Evolutionary conservation across 352 stramenopile genomes (phyloP).

Genomic region (Globisporangium spinosum): DNA sequence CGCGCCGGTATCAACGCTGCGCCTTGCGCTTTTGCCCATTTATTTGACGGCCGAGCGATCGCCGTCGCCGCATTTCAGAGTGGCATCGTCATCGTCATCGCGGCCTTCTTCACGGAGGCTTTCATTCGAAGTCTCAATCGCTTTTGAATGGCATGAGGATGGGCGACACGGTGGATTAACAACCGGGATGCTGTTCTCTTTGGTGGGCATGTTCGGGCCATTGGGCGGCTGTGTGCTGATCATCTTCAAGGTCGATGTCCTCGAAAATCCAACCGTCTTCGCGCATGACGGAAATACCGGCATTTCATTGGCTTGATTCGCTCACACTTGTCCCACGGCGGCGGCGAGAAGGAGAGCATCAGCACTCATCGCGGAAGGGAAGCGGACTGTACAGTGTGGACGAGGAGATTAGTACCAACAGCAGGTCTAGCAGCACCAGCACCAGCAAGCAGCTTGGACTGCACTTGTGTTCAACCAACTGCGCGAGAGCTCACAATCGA

Average conservation of each 20-base stretch:
- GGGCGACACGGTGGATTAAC: background rate
- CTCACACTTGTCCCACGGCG: background rate
- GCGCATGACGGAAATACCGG: too few relatives aligned
- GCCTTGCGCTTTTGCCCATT: background rate
- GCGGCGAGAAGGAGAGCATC: background rate
- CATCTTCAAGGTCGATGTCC: background rate
- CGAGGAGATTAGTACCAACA: background rate
- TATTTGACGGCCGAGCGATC: background rate
- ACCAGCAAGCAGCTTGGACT: background rate
- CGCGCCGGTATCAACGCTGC: background rate
- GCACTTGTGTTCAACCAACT: background rate
- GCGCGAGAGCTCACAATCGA: background rate
- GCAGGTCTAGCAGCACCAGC: background rate
- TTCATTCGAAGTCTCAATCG: background rate
- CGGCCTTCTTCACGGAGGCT: background rate
- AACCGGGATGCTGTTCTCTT: background rate
- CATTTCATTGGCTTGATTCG: background rate
- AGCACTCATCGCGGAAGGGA: background rate
- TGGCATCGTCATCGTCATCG: background rate
- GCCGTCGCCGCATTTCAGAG: background rate
- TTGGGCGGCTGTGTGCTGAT: background rate
- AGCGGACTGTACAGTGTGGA: background rate
- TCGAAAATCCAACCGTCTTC: too few relatives aligned
- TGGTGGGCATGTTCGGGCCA: background rate
- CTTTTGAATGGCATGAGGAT: background rate